phyloP scores from a whole-genome alignment of 2,329 filamentous ascomycete species.

The Ascochyta pisi region DNA sequence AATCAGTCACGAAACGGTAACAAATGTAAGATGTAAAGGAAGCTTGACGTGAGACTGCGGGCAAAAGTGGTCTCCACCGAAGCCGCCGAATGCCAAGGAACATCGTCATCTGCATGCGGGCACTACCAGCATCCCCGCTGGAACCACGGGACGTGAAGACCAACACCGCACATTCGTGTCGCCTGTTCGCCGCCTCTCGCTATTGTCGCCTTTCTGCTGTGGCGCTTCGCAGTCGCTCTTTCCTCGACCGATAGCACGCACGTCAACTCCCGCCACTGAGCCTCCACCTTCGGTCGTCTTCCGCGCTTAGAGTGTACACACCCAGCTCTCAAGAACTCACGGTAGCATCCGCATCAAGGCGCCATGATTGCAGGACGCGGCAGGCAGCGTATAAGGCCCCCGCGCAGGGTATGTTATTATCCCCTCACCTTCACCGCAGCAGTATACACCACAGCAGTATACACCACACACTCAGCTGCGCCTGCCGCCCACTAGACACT shows the following conservation, averaged over 20 bases:
- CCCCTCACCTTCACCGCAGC: neutral
- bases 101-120: slow-evolving; percentile 30
- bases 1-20: neutral
- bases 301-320: neutral
- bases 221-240: slow-evolving; percentile 1
- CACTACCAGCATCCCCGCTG: slow-evolving; percentile 11
- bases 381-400: slow-evolving; percentile 70
- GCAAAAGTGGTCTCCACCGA: slow-evolving; percentile 18
- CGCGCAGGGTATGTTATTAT: slow-evolving; percentile 65
- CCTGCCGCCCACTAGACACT: slow-evolving; percentile 6
- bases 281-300: neutral
- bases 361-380: slow-evolving; percentile 62
- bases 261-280: slow-evolving; percentile 1
- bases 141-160: slow-evolving; percentile 2
- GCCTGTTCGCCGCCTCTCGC: neutral
- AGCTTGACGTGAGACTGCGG: slow-evolving; percentile 8
- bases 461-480: slow-evolving; percentile 9
- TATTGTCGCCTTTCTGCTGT: neutral
- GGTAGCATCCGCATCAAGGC: neutral
- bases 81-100: slow-evolving; percentile 12
- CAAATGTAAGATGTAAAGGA: neutral
- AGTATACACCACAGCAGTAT: neutral
- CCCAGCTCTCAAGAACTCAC: neutral
- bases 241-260: neutral
- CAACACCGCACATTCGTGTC: slow-evolving; percentile 5